Evolutionary conservation across 371 early-diverging fungal genomes (phyloP), one percentile per base, ranked within the genome.

Genomic region (Apophysomyces variabilis): DNA sequence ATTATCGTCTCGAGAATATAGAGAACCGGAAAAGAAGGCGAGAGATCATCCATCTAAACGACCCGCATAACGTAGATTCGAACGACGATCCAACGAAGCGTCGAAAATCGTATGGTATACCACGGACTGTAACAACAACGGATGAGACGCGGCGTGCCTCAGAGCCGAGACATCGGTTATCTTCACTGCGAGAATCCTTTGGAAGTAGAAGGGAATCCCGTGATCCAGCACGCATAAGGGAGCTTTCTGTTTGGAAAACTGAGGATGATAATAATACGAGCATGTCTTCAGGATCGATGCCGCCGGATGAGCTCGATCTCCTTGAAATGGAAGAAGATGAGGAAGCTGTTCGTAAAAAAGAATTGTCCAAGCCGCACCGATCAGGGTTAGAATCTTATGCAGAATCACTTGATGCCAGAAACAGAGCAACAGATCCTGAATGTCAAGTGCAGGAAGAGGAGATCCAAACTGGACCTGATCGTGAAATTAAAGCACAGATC

Each of bases 401-500:
- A 21, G 54, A 50, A 50, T 50, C 54, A 7, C 21, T 50, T n/a
- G 54, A 50, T 50, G 21, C 18, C 18, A n/a, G 54, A 50, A 50
- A 50, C 21, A 50, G 21, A 21, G 54, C 54, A 8, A 16, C 9
- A 9, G 54, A 50, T 21, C 54, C 21, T 8, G 54, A 50, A 21
- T 21, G 54, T 11, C 56, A 60, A 43, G 58, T 16, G 16, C 63
- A 32, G 9, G 39, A 39, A 11, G 46, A 36, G 7, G n/a, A 47
- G 11, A 58, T 32, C 1, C 14, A 47, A 43, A 32, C 50, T 1
- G 59, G 62, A 4, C 72, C 71, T 3, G 60, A 66, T 26, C 61
- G 71, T 38, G 44, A 73, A 47, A 70, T 69, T 63, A 68, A 68
- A 21, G 75, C 72, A 36, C 73, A 74, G 32, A 76, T 79, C 38